Conservation (phyloP, 2,329 filamentous ascomycete species). For the Trematosphaeria pertusa region DNA sequence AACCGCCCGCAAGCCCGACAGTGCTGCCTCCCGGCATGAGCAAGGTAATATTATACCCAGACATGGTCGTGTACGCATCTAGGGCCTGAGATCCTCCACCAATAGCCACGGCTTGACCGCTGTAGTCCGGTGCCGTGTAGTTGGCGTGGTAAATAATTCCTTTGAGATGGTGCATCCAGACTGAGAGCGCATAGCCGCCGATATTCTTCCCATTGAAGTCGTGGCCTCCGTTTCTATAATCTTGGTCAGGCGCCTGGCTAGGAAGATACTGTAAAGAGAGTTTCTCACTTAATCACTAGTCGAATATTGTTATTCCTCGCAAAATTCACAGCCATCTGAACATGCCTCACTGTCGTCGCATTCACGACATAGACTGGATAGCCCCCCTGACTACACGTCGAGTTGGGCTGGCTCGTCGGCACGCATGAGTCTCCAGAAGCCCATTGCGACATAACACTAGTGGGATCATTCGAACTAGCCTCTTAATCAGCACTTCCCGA, state of each 20-base stretch:
- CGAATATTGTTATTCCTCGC: conserved; percentile 26
- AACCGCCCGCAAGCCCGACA: conserved; percentile 56
- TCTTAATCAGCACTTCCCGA: background rate
- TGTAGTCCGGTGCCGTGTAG: conserved; percentile 24
- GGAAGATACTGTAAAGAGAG: background rate
- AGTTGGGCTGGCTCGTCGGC: conserved; percentile 44
- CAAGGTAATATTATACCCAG: conserved; percentile 53
- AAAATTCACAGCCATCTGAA: conserved; percentile 35
- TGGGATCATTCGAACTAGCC: conserved; percentile 31
- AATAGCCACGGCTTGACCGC: conserved; percentile 54
- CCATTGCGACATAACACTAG: conserved; percentile 32
- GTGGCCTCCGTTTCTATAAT: conserved; percentile 28
- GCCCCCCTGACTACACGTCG: conserved; percentile 34
- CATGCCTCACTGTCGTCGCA: conserved; percentile 27
- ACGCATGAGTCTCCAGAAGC: conserved; percentile 37
- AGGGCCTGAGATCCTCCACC: conserved; percentile 59
- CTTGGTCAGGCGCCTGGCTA: background rate
- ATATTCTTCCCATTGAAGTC: conserved; percentile 30
- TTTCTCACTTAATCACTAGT: conserved; percentile 25
- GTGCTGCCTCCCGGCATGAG: conserved; percentile 61
- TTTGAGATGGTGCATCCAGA: conserved; percentile 34
- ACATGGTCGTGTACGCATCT: conserved; percentile 57
- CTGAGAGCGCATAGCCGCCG: conserved; percentile 22
- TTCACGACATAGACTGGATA: conserved; percentile 35
- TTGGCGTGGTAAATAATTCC: conserved; percentile 20